phyloP scores from a whole-genome alignment of 495 filamentous ascomycete species.

The Lineolata rhizophorae region DNA sequence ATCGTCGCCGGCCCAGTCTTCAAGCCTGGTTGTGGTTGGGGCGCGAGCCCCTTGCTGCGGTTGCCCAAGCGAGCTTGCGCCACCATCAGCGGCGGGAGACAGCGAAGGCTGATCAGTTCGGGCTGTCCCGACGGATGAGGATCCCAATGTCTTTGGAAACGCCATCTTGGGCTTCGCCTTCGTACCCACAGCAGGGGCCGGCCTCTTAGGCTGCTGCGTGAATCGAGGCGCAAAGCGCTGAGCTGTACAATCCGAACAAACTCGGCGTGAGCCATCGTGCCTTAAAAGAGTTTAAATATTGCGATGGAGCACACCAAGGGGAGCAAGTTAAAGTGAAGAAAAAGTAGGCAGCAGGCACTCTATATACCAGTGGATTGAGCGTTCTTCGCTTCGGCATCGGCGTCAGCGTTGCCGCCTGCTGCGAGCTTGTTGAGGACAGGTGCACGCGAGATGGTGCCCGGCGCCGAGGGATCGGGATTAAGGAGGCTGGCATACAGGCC shows the following conservation, averaged over 20 bases:
- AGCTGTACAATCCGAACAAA: no score
- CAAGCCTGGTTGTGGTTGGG: slow-evolving; percentile 40
- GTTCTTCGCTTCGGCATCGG: slow-evolving; percentile 33
- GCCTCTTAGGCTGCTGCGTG: no score
- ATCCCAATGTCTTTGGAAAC: slow-evolving; percentile 9
- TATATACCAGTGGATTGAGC: no score
- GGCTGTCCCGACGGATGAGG: no score
- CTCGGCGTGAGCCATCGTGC: no score
- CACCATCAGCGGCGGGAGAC: slow-evolving; percentile 9
- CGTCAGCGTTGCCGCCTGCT: slow-evolving; percentile 44
- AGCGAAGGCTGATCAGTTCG: not conserved
- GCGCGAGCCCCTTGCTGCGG: slow-evolving; percentile 1
- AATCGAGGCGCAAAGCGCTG: no score
- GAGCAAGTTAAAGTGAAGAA: no score
- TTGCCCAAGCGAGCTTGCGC: slow-evolving; percentile 2
- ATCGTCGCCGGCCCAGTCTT: slow-evolving; percentile 72
- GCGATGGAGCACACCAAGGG: no score
- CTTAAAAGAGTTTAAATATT: no score
- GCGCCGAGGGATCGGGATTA: slow-evolving; percentile 23
- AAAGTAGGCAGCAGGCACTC: no score
- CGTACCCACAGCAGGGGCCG: no score
- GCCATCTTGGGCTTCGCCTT: slow-evolving; percentile 3
- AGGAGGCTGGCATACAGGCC: slow-evolving; percentile 46
- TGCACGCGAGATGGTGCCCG: slow-evolving; percentile 49
- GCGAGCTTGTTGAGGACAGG: slow-evolving; percentile 64